Percentiles rank a stretch among this genome's conserved stretches.
phyloP scores from a whole-genome alignment of 495 filamentous ascomycete genomes.

The Geopyxis carbonaria region DNA sequence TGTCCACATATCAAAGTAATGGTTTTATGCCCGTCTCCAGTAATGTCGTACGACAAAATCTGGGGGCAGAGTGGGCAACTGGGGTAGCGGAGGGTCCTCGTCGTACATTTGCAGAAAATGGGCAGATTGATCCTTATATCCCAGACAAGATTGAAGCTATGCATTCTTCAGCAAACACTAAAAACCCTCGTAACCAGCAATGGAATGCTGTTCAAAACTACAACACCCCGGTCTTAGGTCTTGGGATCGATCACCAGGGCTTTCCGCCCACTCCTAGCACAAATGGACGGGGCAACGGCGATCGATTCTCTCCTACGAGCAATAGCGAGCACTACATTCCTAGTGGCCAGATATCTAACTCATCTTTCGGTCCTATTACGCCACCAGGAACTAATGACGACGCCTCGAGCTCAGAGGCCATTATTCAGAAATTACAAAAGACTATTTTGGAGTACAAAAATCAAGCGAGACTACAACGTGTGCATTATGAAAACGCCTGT shows the following conservation, averaged over 20 bases:
- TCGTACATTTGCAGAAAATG: background rate
- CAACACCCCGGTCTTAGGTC: background rate
- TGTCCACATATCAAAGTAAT: no score
- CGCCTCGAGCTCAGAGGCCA: no score
- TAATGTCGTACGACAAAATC: no score
- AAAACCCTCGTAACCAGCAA: background rate
- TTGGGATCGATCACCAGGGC: background rate
- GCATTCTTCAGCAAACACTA: background rate
- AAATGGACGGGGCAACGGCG: no score
- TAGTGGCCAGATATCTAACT: background rate
- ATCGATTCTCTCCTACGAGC: background rate
- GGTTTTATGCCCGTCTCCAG: no score
- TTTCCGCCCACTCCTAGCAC: background rate
- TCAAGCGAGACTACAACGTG: background rate
- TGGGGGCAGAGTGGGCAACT: background rate
- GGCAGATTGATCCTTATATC: slow-evolving; percentile 6
- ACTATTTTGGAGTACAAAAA: background rate
- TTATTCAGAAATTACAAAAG: background rate
- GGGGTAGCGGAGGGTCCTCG: background rate
- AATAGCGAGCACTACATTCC: background rate
- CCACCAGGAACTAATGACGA: no score
- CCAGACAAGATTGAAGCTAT: background rate
- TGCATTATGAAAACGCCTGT: background rate
- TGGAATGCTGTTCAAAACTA: no score
- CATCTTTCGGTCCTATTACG: background rate